Conservation (phyloP, 768 basidiomycete species). For the Melanogaster broomeanus region DNA sequence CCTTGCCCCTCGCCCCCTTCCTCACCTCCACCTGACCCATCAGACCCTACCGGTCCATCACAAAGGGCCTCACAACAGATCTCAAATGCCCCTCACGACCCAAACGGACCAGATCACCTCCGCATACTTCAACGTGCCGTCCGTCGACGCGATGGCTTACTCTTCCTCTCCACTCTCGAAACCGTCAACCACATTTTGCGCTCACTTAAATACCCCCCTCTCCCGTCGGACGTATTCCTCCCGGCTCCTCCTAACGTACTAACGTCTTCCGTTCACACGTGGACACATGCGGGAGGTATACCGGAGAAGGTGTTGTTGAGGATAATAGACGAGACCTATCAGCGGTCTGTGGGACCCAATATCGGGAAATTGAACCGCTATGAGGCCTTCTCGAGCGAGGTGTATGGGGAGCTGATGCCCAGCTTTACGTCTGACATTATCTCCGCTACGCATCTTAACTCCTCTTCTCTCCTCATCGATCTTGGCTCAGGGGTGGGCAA, state of each 20-base stretch:
- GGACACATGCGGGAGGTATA: constrained; percentile 48
- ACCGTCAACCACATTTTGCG: constrained; percentile 64
- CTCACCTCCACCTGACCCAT: constrained; percentile 32
- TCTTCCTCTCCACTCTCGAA: constrained; percentile 64
- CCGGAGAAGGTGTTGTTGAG: constrained; percentile 70
- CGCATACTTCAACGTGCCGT: constrained; percentile 71
- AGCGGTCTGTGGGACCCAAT: constrained; percentile 89
- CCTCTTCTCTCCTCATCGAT: constrained; percentile 73
- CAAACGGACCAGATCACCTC: constrained; percentile 42
- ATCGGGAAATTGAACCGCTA: constrained; percentile 81
- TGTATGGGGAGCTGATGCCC: constrained; percentile 90
- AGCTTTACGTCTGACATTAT: constrained; percentile 62
- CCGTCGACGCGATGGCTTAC: constrained; percentile 66
- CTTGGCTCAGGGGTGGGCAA: constrained; percentile 88
- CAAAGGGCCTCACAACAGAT: constrained; percentile 26
- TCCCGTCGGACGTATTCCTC: constrained; percentile 52
- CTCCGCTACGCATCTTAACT: constrained; percentile 47
- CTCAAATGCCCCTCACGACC: constrained; percentile 21
- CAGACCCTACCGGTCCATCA: constrained; percentile 33
- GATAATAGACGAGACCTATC: constrained; percentile 89
- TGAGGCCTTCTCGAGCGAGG: constrained; percentile 79
- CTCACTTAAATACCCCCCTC: constrained; percentile 62
- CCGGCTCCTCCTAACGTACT: constrained; percentile 49
- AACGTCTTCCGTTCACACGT: constrained; percentile 44
- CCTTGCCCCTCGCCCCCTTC: constrained; percentile 39